A percentile compares a stretch with the other conserved stretches of the same genome.
These are phyloP conservation scores for Suhomyces yuchorum DNA, from an alignment of 1,139 yeast genomes.

Conservation along the genomic window DNA sequence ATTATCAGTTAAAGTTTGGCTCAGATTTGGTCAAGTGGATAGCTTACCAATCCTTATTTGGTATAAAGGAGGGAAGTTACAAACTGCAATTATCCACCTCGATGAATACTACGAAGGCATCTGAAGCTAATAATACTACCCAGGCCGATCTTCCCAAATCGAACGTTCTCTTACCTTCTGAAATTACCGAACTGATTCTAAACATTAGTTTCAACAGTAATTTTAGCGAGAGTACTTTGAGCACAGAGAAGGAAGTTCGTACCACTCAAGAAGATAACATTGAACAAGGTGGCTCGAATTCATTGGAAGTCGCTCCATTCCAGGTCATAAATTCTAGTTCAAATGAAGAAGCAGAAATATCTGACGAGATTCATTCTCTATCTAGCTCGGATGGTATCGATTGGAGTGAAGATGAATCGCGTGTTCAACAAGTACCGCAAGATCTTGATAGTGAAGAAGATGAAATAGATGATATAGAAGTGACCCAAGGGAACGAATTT, in stretches of 20 bases:
- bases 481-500: conserved; percentile 15
- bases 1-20: conserved; percentile 14
- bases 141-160: background rate
- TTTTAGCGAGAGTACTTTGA: conserved; percentile 9
- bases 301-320: background rate
- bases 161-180: background rate
- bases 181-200: conserved; percentile 11
- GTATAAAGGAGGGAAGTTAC: background rate
- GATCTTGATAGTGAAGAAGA: background rate
- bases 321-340: background rate
- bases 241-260: background rate
- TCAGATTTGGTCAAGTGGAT: conserved; percentile 28
- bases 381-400: conserved; percentile 1
- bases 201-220: conserved; percentile 14
- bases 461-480: conserved; percentile 15
- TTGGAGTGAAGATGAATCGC: conserved; percentile 4
- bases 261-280: background rate
- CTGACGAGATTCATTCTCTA: background rate
- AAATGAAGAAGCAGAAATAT: background rate
- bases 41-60: conserved; percentile 17
- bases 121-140: background rate
- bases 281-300: background rate
- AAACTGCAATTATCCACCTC: background rate
- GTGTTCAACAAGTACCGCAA: background rate
- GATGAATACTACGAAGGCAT: background rate